phyloP scores from a whole-genome alignment of 768 basidiomycete species.

The Russula emetica region DNA sequence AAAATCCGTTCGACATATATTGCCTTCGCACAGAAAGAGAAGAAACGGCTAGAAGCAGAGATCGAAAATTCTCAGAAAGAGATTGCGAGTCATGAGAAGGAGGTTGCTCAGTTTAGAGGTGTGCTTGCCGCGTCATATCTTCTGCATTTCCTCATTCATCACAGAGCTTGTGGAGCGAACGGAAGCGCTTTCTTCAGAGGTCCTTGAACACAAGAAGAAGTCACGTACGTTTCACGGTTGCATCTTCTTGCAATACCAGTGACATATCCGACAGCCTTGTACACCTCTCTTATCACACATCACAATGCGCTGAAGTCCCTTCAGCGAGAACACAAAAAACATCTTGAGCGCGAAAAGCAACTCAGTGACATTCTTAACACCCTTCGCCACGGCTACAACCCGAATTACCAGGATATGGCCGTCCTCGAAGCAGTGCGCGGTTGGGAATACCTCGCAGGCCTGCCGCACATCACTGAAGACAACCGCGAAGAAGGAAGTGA shows the following conservation, averaged over 20 bases:
- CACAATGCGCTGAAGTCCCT: constrained; percentile 73
- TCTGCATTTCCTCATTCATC: constrained; percentile 1
- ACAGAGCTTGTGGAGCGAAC: constrained; percentile 73
- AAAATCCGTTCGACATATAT: constrained; percentile 91
- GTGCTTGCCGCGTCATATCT: constrained; percentile 5
- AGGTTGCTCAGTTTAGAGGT: constrained; percentile 75
- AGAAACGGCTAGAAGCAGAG: constrained; percentile 69
- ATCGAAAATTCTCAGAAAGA: constrained; percentile 52
- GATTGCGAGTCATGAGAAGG: constrained; percentile 59
- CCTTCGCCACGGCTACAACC: constrained; percentile 86
- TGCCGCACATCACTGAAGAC: constrained; percentile 69
- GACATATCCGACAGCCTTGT: constrained; percentile 58
- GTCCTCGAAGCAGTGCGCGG: constrained; percentile 95
- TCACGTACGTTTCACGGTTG: constrained; percentile 58
- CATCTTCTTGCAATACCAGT: constrained; percentile 2
- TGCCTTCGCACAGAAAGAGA: constrained; percentile 83
- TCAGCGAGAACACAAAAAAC: constrained; percentile 62
- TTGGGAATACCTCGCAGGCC: constrained; percentile 71
- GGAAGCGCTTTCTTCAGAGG: constrained; percentile 74
- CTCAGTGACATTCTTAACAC: constrained; percentile 80
- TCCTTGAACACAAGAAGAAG: constrained; percentile 77
- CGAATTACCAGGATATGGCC: constrained; percentile 99
- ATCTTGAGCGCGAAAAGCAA: constrained; percentile 67
- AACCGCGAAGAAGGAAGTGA: constrained; percentile 43
- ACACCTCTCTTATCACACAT: constrained; percentile 67